phyloP scores from a whole-genome alignment of 768 basidiomycete species.

The Kondoa subrosea region DNA sequence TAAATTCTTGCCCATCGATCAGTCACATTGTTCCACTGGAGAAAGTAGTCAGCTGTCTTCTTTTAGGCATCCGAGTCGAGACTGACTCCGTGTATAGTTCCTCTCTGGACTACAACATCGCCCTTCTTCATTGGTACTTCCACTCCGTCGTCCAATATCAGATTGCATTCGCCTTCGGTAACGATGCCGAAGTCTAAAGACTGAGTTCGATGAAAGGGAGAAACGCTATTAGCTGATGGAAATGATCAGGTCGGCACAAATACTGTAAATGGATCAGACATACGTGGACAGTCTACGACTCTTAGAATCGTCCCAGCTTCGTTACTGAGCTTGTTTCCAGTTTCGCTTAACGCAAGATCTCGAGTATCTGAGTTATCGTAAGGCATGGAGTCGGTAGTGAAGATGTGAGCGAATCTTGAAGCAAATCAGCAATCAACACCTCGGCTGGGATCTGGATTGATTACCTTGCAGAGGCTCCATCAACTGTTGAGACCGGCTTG shows the following conservation, averaged over 20 bases:
- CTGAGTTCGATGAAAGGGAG: constrained; percentile 8
- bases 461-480: constrained; percentile 8
- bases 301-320: not conserved
- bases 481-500: not conserved
- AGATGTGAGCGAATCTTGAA: constrained; percentile 10
- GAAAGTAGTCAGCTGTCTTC: not conserved
- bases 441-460: not conserved
- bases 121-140: constrained; percentile 9
- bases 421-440: not conserved
- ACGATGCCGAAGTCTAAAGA: constrained; percentile 10
- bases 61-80: not conserved
- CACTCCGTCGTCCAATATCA: constrained; percentile 9
- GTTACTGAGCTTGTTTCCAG: not conserved
- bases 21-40: constrained; percentile 10
- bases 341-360: constrained; percentile 6
- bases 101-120: constrained; percentile 13
- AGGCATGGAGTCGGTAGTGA: constrained; percentile 8
- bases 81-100: constrained; percentile 9
- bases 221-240: constrained; percentile 8
- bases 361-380: constrained; percentile 8
- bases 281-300: not conserved
- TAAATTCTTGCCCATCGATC: constrained; percentile 13
- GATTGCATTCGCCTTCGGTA: constrained; percentile 4
- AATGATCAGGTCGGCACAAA: constrained; percentile 2
- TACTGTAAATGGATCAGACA: not conserved